phyloP scores from a whole-genome alignment of 768 basidiomycete species.

The Russula foetens region DNA sequence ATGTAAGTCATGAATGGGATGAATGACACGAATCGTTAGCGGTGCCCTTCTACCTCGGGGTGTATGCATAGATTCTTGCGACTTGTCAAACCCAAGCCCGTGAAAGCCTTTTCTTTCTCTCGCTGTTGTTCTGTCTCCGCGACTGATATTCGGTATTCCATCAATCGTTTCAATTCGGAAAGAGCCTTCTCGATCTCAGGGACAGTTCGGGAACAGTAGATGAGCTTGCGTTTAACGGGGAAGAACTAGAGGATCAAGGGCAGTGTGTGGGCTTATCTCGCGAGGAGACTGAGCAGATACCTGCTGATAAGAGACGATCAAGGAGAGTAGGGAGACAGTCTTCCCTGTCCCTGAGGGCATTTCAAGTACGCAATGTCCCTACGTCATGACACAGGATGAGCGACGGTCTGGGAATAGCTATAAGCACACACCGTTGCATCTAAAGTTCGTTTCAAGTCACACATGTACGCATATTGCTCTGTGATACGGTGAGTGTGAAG shows the following conservation, averaged over 20 bases:
- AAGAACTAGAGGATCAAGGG: conserved; percentile 56
- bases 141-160: conserved; percentile 73
- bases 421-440: conserved; percentile 73
- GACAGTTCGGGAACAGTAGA: conserved; percentile 98
- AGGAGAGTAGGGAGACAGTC: conserved; percentile 88
- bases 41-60: conserved; percentile 61
- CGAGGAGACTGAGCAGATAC: conserved; percentile 31
- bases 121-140: conserved; percentile 70
- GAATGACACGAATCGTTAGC: not conserved
- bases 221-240: conserved; percentile 85
- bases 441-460: conserved; percentile 92
- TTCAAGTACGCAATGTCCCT: conserved; percentile 99
- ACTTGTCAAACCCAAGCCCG: conserved; percentile 88
- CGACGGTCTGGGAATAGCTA: not conserved
- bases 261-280: not conserved
- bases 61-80: conserved; percentile 96
- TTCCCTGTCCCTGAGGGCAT: conserved; percentile 99
- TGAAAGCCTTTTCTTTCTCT: conserved; percentile 73
- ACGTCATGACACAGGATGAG: conserved; percentile 8
- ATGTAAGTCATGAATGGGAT: not conserved
- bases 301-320: conserved; percentile 98
- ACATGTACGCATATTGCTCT: conserved; percentile 99
- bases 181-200: conserved; percentile 99
- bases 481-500: conserved; percentile 11
- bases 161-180: conserved; percentile 86